phyloP scores from a whole-genome alignment of 495 filamentous ascomycete species.

The Penicillium turbatum region DNA sequence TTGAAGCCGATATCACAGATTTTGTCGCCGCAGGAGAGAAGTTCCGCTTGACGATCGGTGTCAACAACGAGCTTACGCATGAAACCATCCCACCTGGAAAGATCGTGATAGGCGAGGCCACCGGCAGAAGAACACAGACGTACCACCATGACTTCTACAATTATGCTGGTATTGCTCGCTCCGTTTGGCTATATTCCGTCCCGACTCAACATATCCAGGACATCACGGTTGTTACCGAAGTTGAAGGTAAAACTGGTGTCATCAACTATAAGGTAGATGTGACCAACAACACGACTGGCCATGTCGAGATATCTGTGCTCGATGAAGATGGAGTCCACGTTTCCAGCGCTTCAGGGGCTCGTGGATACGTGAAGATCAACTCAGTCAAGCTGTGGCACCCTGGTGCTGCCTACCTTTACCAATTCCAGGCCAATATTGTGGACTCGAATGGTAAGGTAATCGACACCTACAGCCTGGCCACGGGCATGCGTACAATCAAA shows the following conservation, averaged over 20 bases:
- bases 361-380: not conserved
- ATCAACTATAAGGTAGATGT: slow-evolving; percentile 1
- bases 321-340: not conserved
- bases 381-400: slow-evolving; percentile 8
- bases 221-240: slow-evolving; percentile 3
- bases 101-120: not conserved
- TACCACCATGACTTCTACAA: slow-evolving; percentile 8
- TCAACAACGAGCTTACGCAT: slow-evolving; percentile 5
- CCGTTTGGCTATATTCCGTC: slow-evolving; percentile 3
- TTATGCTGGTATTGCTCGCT: slow-evolving; percentile 6
- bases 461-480: slow-evolving; percentile 3
- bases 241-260: not conserved
- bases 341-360: not conserved
- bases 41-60: slow-evolving; percentile 6
- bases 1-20: slow-evolving; percentile 1
- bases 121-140: not conserved
- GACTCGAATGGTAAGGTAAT: not conserved
- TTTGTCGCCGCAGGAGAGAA: not conserved
- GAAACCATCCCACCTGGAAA: slow-evolving; percentile 3
- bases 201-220: slow-evolving; percentile 1
- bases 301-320: not conserved
- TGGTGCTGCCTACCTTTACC: slow-evolving; percentile 4
- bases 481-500: not conserved
- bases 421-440: not conserved
- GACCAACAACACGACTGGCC: not conserved